A percentile compares a stretch with the other conserved stretches of the same genome.
phyloP scores from a whole-genome alignment of 805 yeast species.

The Yueomyces sp. region DNA sequence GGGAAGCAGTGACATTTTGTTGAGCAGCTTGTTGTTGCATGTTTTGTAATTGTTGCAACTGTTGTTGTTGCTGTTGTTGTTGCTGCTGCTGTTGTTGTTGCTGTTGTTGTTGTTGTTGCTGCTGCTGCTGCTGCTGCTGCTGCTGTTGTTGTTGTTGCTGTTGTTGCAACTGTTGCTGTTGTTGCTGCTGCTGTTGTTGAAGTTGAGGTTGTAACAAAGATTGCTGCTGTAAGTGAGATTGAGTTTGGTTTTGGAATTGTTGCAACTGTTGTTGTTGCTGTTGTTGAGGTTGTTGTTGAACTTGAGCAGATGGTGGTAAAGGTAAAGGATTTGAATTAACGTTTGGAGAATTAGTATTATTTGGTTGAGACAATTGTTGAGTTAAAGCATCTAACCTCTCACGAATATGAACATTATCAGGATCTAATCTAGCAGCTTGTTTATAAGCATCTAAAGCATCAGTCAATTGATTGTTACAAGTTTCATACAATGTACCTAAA shows the following conservation, averaged over 20 bases:
- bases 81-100: constrained; percentile 1
- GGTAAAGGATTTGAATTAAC: neutral
- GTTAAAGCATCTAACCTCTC: constrained; percentile 80
- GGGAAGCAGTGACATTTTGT: neutral
- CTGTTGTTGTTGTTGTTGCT: constrained; percentile 1
- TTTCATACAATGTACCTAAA: constrained; percentile 90
- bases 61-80: constrained; percentile 1
- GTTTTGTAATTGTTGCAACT: constrained; percentile 2
- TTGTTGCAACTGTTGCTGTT: constrained; percentile 6
- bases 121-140: constrained; percentile 1
- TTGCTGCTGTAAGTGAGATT: constrained; percentile 15
- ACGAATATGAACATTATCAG: constrained; percentile 86
- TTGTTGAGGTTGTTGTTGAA: constrained; percentile 22
- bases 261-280: constrained; percentile 2
- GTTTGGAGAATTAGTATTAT: constrained; percentile 1
- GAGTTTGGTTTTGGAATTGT: constrained; percentile 8
- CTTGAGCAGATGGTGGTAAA: constrained; percentile 5
- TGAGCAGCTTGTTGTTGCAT: constrained; percentile 3
- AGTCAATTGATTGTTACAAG: constrained; percentile 87
- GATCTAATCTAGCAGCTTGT: constrained; percentile 92
- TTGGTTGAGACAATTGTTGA: constrained; percentile 30
- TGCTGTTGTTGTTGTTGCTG: constrained; percentile 1
- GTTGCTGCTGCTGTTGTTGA: constrained; percentile 9
- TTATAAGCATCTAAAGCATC: constrained; percentile 96
- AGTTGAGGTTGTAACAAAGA: constrained; percentile 14